Evolutionary conservation across 2,329 filamentous ascomycete genomes (phyloP), one percentile per base, ranked within the genome.

Genomic region (Aureobasidium subglaciale): DNA sequence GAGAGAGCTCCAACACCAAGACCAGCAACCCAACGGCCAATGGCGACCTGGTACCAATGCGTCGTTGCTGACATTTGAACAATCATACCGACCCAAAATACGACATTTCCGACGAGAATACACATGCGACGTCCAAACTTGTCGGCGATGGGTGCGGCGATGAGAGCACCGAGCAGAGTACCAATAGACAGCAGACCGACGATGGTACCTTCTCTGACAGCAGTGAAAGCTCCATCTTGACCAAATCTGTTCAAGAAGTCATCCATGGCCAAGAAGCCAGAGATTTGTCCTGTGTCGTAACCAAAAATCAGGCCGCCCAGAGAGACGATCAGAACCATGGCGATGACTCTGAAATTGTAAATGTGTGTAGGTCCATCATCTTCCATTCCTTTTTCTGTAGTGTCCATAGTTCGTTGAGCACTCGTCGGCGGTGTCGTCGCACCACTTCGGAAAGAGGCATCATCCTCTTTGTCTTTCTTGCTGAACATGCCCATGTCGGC

Each of bases 21-120:
- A 61, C 85, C 84, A 22, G 82, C 84, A n/a, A 86, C 76, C 61
- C 84, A 77, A 41, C 85, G 76, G 45, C 84, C 85, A 16, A 84
- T 68, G 25, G 83, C 83, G 57, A 87, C 78, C 62, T 87, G 84
- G 57, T 78, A 80, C 84, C 84, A 87, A 40, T 69, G 68, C 2
- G 61, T 65, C 1, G 70, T 62, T 0, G 82, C 82, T 0, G 82
- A 76, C 62, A 88, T 82, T 66, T 88, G 84, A 35, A 87, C 78
- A 43, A 84, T 71, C 42, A 82, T 85, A 53, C 84, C 84, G 27
- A 86, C 69, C 60, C 78, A 82, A 63, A 84, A 82, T 67, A 84
- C 80, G 58, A 86, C 74, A 55, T 82, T 79, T 59, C 82, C 80
- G 49, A 75, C 69, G n/a, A 81, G 79, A 61, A 87, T 87, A 16